Evolutionary conservation across 2,329 filamentous ascomycete species (phyloP), one percentile per base, ranked within the genome.

Genomic region (Epichloe elymi): DNA sequence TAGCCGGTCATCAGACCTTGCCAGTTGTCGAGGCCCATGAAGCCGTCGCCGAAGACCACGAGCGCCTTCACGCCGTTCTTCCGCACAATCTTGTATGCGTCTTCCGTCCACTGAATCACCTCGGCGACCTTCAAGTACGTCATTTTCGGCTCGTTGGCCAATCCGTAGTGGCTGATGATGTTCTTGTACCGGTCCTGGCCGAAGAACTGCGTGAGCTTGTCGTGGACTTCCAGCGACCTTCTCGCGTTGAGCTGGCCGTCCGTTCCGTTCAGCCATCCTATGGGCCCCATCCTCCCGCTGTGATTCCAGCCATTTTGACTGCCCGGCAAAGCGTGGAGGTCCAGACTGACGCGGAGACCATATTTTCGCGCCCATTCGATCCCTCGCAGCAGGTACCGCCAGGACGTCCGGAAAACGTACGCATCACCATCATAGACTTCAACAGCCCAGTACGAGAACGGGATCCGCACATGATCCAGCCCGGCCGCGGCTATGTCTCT

Each of bases 271-370:
- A 97, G 71, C 93, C 93, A 98, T 26, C 80, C 76, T 56, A 97
- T 91, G 1, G 69, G 54, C 1, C 93, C 91, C 64, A 86, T 83
- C 10, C 82, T 80, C 0, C 93, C 93, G 58, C 87, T 94, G 67
- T 98, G 93, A 60, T 96, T 96, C 91, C 91, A 97, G 2, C 93
- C 93, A 61, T 98, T 98, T 63, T 97, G 93, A 54, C 86, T 91
- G 0, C 93, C 93, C 0, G 91, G 91, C 0, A 93, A 74, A n/a
- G 78, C 89, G 68, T 98, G 93, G 4, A 96, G 71, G 65, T 98
- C 93, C 4, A 98, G 79, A 56, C 97, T 97, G 40, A 98, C 82
- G 2, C 93, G 85, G 4, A 98, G 73, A 0, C 93, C 93, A 65
- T 96, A 86, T 62, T 94, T 90, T 26, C 93, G 85, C 43, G 86